Percentiles rank a stretch among this genome's conserved stretches.
Evolutionary conservation across 2,329 filamentous ascomycete species (phyloP).

Genomic region (Monosporascus sp.): DNA sequence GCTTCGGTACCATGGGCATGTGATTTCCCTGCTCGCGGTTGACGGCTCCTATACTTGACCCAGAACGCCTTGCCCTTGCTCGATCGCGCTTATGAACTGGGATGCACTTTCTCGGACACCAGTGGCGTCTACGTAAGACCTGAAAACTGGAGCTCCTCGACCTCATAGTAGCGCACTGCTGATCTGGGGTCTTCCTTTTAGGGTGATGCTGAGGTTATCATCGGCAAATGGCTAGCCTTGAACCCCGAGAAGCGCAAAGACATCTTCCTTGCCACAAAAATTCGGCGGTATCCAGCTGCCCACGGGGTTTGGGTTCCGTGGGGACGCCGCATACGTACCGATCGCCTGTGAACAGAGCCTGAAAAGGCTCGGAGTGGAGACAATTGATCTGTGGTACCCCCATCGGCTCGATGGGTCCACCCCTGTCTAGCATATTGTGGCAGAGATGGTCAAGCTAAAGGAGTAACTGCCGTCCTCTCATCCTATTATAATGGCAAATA

Average conservation of each 20-base stretch:
- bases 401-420: slow-evolving; percentile 44
- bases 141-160: slow-evolving; percentile 17
- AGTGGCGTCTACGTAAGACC: slow-evolving; percentile 33
- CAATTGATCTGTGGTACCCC: slow-evolving; percentile 49
- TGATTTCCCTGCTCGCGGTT: slow-evolving; percentile 5
- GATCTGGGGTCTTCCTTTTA: slow-evolving; percentile 18
- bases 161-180: slow-evolving; percentile 29
- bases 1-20: slow-evolving; percentile 39
- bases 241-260: slow-evolving; percentile 36
- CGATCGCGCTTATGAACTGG: slow-evolving; percentile 30
- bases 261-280: slow-evolving; percentile 47
- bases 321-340: slow-evolving; percentile 22
- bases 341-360: slow-evolving; percentile 33
- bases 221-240: slow-evolving; percentile 31
- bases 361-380: slow-evolving; percentile 38
- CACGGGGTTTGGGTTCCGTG: slow-evolving; percentile 9
- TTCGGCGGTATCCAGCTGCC: slow-evolving; percentile 34
- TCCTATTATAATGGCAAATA: too few relatives aligned
- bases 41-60: slow-evolving; percentile 20
- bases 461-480: slow-evolving; percentile 16
- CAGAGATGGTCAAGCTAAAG: slow-evolving; percentile 40
- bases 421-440: slow-evolving; percentile 44
- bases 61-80: slow-evolving; percentile 34
- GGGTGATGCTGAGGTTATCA: slow-evolving; percentile 31
- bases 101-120: slow-evolving; percentile 34